A percentile compares a stretch with the other conserved stretches of the same genome.
Conservation (phyloP, 2,329 filamentous ascomycete genomes). For the Lachnellula hyalina region DNA sequence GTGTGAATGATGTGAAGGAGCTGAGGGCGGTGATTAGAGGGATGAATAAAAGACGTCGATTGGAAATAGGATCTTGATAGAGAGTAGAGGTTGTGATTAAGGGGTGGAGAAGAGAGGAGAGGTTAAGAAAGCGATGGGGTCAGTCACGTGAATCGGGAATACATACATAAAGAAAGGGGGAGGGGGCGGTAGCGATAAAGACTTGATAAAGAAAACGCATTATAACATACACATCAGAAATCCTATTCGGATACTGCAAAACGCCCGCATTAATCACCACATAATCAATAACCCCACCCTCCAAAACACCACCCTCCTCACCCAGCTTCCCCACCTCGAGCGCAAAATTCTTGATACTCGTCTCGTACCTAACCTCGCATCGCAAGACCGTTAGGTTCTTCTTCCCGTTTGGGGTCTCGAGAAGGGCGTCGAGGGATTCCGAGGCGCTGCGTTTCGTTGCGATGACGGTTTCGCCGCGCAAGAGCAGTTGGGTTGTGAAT, state of each 20-base stretch:
- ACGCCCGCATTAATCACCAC: conserved; percentile 54
- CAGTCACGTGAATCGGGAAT: not conserved
- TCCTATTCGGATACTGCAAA: conserved; percentile 46
- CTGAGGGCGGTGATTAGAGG: conserved; percentile 26
- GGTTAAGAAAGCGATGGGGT: not conserved
- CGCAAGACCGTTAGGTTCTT: conserved; percentile 26
- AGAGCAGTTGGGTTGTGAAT: conserved; percentile 37
- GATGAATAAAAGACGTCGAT: too few species aligned
- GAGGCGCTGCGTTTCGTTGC: conserved; percentile 39
- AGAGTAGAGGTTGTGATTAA: not conserved
- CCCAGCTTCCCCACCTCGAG: conserved; percentile 12
- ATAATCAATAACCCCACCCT: conserved; percentile 36
- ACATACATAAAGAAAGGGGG: not conserved
- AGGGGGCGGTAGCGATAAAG: too few species aligned
- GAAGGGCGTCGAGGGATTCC: conserved; percentile 35
- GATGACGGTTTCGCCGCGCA: conserved; percentile 38
- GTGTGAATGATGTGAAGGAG: conserved; percentile 47
- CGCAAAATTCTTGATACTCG: conserved; percentile 39
- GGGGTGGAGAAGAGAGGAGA: not conserved
- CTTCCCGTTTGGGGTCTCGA: conserved; percentile 35
- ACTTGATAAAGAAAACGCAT: too few species aligned
- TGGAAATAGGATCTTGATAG: too few species aligned
- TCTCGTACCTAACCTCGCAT: conserved; percentile 49
- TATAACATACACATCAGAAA: conserved; percentile 35
- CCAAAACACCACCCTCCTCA: conserved; percentile 13